phyloP scores from a whole-genome alignment of 2,329 filamentous ascomycete species.

The Colletotrichum truncatum region DNA sequence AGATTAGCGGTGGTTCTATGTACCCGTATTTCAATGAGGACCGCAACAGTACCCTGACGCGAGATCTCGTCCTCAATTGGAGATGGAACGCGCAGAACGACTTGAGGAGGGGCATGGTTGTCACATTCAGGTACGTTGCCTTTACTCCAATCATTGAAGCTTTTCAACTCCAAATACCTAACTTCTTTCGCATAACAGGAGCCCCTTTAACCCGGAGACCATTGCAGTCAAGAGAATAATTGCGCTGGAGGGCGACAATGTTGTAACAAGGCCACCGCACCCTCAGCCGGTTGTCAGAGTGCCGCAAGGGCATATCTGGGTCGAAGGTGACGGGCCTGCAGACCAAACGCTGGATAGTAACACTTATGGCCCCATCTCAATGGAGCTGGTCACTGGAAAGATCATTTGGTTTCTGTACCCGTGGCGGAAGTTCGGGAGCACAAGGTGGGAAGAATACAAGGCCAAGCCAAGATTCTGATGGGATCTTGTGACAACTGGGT shows the following conservation, averaged over 20 bases:
- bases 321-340: slow-evolving; percentile 87
- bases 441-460: slow-evolving; percentile 66
- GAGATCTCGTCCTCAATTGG: slow-evolving; percentile 67
- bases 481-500: neutral
- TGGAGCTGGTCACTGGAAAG: slow-evolving; percentile 77
- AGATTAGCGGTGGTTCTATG: slow-evolving; percentile 75
- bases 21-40: slow-evolving; percentile 79
- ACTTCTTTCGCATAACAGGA: slow-evolving; percentile 55
- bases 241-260: slow-evolving; percentile 80
- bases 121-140: slow-evolving; percentile 70
- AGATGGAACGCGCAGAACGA: slow-evolving; percentile 67
- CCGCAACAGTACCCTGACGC: slow-evolving; percentile 61
- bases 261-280: slow-evolving; percentile 72
- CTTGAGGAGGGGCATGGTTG: slow-evolving; percentile 77
- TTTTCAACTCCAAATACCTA: neutral
- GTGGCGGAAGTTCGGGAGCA: slow-evolving; percentile 63
- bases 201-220: slow-evolving; percentile 74
- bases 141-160: neutral
- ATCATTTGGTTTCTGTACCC: slow-evolving; percentile 80
- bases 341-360: slow-evolving; percentile 84
- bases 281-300: slow-evolving; percentile 67
- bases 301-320: slow-evolving; percentile 89
- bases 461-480: slow-evolving; percentile 41
- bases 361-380: slow-evolving; percentile 85
- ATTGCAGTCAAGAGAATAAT: slow-evolving; percentile 85